Evolutionary conservation across 345 rosid genomes (phyloP), one percentile per base, ranked within the genome.

Genomic region (Populus nigra): DNA sequence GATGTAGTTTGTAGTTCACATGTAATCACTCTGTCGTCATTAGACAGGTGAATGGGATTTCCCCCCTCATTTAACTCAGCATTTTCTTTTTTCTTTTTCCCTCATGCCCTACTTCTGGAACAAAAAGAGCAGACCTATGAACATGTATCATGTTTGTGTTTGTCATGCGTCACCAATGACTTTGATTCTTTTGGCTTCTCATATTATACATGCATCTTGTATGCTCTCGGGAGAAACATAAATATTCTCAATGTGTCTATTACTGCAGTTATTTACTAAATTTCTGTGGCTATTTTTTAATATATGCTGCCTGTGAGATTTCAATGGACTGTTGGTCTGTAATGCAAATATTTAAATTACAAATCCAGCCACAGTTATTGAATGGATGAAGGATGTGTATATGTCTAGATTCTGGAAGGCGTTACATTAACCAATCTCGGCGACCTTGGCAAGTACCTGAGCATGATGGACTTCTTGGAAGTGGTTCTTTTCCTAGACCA

Each of bases 381-480:
- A 65, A 45, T 29, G 33, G 62, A 74, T 74, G 22, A 2, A 6
- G 10, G 13, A 62, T 18, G 36, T 57, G 59, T 65, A 59, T 59
- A 38, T 66, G 57, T 75, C 73, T 72, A 89, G 99, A 93, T 82
- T 78, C 89, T 81, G 94, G 94, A 81, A 90, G 83, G 85, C 89
- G 87, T 65, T 82, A 80, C 84, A 89, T 89, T 70, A 83, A 88
- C 83, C 98, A 89, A 82, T 75, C 97, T 84, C 88, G 93, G 81
- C 90, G 89, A 76, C 76, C 94, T 72, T 86, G 92, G 96, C 98
- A 93, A 84, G 87, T 84, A 81, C 86, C 95, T 7, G 99, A 92
- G 88, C 95, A 96, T 85, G 99, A 96, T 78, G 99, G 99, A 62
- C 98, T 96, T 83, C 90, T 96, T 55, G 99, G 99, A 43, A 93